A percentile compares a stretch with the other conserved stretches of the same genome.
Evolutionary conservation across 768 basidiomycete genomes (phyloP).

Genomic region (Tylopilus rubrobrunneus): DNA sequence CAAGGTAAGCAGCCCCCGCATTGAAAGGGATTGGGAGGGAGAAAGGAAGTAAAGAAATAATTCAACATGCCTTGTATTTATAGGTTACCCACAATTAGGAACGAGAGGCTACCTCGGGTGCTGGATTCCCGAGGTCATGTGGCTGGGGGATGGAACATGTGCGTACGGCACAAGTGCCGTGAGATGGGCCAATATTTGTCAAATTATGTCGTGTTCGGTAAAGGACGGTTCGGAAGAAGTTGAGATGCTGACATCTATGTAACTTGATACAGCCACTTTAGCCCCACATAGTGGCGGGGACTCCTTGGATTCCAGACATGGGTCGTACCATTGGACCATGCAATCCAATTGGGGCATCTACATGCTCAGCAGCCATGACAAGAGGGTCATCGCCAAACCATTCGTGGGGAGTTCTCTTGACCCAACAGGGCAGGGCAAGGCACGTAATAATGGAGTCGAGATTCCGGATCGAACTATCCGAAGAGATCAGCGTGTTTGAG

Average conservation of each 20-base stretch:
- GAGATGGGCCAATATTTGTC: background rate
- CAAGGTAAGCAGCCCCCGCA: slow-evolving; percentile 10
- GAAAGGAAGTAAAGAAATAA: slow-evolving; percentile 45
- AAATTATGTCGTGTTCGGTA: background rate
- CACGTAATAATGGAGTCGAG: too few relatives aligned
- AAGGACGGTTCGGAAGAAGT: background rate
- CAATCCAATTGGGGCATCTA: too few relatives aligned
- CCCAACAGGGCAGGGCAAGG: too few relatives aligned
- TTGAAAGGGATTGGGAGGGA: slow-evolving; percentile 38
- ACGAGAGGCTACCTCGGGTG: background rate
- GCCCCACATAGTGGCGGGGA: too few relatives aligned
- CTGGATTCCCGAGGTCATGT: slow-evolving; percentile 13
- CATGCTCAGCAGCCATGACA: too few relatives aligned
- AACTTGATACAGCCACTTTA: background rate
- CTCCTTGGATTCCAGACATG: too few relatives aligned
- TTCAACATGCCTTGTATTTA: slow-evolving; percentile 11
- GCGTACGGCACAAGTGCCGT: slow-evolving; percentile 1
- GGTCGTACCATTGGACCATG: too few relatives aligned
- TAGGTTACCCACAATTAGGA: slow-evolving; percentile 3
- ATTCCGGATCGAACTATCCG: too few relatives aligned
- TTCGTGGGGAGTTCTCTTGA: background rate
- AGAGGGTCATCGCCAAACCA: too few relatives aligned
- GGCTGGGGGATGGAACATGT: background rate
- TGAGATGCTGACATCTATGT: background rate
- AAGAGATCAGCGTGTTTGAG: too few relatives aligned